Percentiles rank a stretch among this genome's conserved stretches.
Conservation (phyloP, 495 filamentous ascomycete genomes). For the Jackrogersella minutella region DNA sequence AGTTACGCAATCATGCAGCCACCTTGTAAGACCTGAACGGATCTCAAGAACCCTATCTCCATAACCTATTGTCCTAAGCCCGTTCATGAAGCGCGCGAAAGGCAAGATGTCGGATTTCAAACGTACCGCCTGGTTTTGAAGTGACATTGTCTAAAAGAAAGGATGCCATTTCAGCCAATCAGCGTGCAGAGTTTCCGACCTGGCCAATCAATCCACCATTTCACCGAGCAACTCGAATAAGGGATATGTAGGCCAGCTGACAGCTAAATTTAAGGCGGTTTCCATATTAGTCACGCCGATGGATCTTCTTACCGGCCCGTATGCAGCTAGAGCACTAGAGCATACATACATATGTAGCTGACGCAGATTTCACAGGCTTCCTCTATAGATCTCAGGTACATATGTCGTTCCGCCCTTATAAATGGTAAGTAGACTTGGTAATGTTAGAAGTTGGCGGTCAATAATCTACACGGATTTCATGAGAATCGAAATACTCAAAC, state of each 20-base stretch:
- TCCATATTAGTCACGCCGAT: slow-evolving; percentile 8
- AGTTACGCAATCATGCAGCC: not conserved
- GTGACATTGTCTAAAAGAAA: not conserved
- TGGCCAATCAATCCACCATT: slow-evolving; percentile 16
- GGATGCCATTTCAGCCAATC: slow-evolving; percentile 8
- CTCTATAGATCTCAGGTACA: too few species aligned
- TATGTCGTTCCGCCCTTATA: too few species aligned
- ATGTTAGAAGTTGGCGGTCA: too few species aligned
- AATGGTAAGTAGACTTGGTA: not conserved
- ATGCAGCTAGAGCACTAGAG: too few species aligned
- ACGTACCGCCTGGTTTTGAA: not conserved
- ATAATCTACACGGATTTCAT: too few species aligned
- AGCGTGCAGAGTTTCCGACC: slow-evolving; percentile 33
- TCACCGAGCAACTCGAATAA: slow-evolving; percentile 6
- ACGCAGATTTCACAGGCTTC: too few species aligned
- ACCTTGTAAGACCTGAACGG: slow-evolving; percentile 1
- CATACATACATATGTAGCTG: too few species aligned
- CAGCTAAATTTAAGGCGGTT: not conserved
- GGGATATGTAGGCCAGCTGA: not conserved
- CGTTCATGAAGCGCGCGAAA: not conserved
- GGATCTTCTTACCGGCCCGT: too few species aligned
- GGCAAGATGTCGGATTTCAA: not conserved
- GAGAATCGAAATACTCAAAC: not conserved
- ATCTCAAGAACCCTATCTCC: slow-evolving; percentile 11
- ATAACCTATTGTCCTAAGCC: not conserved